Conservation (phyloP, 768 basidiomycete genomes). For the Peribolospora baueri region DNA sequence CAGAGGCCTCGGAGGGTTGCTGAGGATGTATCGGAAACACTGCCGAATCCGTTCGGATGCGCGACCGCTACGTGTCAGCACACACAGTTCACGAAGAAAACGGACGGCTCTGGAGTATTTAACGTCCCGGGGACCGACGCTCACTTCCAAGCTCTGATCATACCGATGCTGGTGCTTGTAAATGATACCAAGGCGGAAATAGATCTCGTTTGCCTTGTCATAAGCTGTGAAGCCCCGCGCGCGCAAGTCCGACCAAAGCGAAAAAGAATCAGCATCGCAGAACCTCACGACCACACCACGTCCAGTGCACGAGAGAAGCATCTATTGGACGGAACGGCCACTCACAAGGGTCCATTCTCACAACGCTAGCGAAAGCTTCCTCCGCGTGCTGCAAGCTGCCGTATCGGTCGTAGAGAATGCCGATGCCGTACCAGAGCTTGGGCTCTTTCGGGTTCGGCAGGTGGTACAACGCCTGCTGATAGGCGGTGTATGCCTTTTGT, state of each 20-base stretch:
- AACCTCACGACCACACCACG: not conserved
- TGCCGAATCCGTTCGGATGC: constrained; percentile 5
- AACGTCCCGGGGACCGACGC: constrained; percentile 2
- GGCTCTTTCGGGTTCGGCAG: constrained; percentile 95
- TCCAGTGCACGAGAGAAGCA: not conserved
- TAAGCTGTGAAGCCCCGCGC: constrained; percentile 37
- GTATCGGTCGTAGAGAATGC: constrained; percentile 94
- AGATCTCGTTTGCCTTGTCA: constrained; percentile 94
- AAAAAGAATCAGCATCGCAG: not conserved
- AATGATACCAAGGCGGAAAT: constrained; percentile 92
- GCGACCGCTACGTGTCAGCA: too few relatives aligned
- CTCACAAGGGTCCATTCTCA: constrained; percentile 87
- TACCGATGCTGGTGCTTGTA: constrained; percentile 98
- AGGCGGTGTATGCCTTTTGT: constrained; percentile 92
- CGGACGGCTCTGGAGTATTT: not conserved
- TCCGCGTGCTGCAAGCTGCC: constrained; percentile 96
- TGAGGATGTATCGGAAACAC: constrained; percentile 90
- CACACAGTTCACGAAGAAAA: not conserved
- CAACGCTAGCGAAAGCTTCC: constrained; percentile 87
- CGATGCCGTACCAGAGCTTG: constrained; percentile 98
- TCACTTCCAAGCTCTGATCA: constrained; percentile 42
- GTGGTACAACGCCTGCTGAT: constrained; percentile 90
- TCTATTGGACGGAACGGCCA: not conserved
- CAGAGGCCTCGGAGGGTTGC: constrained; percentile 80
- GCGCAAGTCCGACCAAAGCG: not conserved